Evolutionary conservation across 2,329 filamentous ascomycete species (phyloP).

Genomic region (Trichothecium roseum): DNA sequence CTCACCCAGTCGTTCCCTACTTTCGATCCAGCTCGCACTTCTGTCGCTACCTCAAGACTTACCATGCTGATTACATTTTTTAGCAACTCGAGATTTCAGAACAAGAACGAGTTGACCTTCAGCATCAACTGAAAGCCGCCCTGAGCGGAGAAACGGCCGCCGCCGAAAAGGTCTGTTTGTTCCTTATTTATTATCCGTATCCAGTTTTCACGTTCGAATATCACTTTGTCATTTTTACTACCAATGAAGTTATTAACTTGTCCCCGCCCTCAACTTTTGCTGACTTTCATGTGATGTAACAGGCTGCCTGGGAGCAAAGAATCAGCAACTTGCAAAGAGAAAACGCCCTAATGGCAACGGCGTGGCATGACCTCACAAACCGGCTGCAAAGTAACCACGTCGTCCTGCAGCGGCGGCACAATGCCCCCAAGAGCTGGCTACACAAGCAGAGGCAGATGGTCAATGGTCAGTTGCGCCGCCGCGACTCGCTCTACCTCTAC

Average conservation of each 20-base stretch:
- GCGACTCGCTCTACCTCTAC: conserved; percentile 33
- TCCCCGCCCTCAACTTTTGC: background rate
- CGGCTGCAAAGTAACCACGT: conserved; percentile 77
- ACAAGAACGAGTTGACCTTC: conserved; percentile 44
- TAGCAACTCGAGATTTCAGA: conserved; percentile 51
- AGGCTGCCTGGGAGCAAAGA: conserved; percentile 42
- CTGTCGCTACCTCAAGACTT: background rate
- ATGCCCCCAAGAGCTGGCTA: conserved; percentile 72
- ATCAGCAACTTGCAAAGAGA: conserved; percentile 67
- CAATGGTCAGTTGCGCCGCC: conserved; percentile 41
- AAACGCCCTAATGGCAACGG: conserved; percentile 68
- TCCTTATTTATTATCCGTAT: conserved; percentile 3
- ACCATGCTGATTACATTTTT: background rate
- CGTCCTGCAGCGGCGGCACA: conserved; percentile 62
- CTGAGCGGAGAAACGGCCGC: conserved; percentile 37
- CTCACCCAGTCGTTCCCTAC: no score
- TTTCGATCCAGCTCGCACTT: background rate
- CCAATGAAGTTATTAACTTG: background rate
- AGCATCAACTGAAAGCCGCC: conserved; percentile 42
- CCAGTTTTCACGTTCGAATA: background rate
- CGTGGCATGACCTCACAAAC: conserved; percentile 75
- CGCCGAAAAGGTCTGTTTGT: conserved; percentile 40
- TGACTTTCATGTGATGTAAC: conserved; percentile 2
- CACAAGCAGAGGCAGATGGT: conserved; percentile 71
- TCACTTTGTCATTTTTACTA: background rate